Conservation (phyloP, 495 filamentous ascomycete genomes). For the Bryoglossum gracile region DNA sequence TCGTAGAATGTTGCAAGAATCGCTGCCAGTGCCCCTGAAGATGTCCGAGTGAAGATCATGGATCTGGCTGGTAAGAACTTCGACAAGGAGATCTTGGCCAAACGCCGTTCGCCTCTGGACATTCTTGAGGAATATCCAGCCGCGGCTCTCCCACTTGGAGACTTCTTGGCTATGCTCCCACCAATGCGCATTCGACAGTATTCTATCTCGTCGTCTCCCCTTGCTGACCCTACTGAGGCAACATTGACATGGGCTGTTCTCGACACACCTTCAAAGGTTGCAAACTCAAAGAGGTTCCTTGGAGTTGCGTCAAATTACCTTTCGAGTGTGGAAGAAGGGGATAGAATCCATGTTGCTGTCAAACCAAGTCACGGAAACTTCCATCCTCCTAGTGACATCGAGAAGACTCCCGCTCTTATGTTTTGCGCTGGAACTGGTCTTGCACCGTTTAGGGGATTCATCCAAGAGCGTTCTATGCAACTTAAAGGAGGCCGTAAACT, state of each 20-base stretch:
- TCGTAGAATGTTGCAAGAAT: conserved; percentile 39
- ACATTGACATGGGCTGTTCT: conserved; percentile 63
- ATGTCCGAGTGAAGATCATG: conserved; percentile 36
- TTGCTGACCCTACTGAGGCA: conserved; percentile 46
- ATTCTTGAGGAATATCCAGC: conserved; percentile 52
- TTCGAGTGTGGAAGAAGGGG: conserved; percentile 46
- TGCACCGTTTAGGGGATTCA: conserved; percentile 53
- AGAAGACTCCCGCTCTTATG: conserved; percentile 59
- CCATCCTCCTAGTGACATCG: conserved; percentile 53
- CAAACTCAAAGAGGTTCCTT: conserved; percentile 35
- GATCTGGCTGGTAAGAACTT: conserved; percentile 43
- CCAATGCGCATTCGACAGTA: conserved; percentile 73
- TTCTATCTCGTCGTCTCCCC: conserved; percentile 71
- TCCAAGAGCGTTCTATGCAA: conserved; percentile 57
- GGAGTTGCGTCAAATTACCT: conserved; percentile 52
- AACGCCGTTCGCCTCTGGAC: conserved; percentile 57
- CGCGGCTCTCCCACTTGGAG: conserved; percentile 48
- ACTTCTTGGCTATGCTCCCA: conserved; percentile 61
- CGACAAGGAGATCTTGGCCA: conserved; percentile 43
- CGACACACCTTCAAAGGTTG: conserved; percentile 46
- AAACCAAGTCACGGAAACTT: conserved; percentile 52
- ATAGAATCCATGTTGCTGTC: conserved; percentile 55
- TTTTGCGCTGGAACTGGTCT: conserved; percentile 49
- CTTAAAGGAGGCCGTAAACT: conserved; percentile 45
- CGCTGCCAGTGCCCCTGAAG: conserved; percentile 32